Evolutionary conservation across 1,139 yeast genomes (phyloP).

Genomic region (Lodderomyces oxycetoniae): DNA sequence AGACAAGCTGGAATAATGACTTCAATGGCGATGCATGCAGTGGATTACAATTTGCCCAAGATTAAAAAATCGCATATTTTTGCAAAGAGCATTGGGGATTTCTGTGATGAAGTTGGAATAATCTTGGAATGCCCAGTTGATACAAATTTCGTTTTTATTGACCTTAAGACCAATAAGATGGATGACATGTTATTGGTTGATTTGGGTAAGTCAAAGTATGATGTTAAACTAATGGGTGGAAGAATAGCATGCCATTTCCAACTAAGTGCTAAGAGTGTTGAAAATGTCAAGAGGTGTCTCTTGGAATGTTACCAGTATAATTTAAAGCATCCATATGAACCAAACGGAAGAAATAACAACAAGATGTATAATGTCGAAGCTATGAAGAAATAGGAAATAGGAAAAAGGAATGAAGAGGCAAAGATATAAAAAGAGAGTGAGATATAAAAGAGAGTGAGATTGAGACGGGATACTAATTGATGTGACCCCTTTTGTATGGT

Average conservation of each 20-base stretch:
- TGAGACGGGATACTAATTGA: too few relatives aligned
- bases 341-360: conserved; percentile 22
- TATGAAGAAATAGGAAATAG: conserved; percentile 11
- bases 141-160: conserved; percentile 82
- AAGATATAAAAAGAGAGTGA: background rate
- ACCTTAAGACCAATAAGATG: conserved; percentile 54
- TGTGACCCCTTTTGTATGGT: too few relatives aligned
- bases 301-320: conserved; percentile 51
- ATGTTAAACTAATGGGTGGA: conserved; percentile 66
- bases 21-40: conserved; percentile 74
- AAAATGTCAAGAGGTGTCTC: conserved; percentile 56
- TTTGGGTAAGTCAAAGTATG: conserved; percentile 52
- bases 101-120: conserved; percentile 47
- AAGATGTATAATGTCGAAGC: conserved; percentile 31
- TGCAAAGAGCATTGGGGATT: conserved; percentile 63
- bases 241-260: conserved; percentile 87
- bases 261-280: conserved; percentile 60
- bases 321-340: conserved; percentile 22
- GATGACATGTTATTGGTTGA: conserved; percentile 52
- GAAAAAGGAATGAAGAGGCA: background rate
- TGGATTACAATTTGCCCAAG: conserved; percentile 66
- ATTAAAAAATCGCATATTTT: conserved; percentile 60
- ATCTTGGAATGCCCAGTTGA: conserved; percentile 71
- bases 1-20: conserved; percentile 86
- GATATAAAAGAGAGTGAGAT: background rate